These are phyloP conservation scores for Mycogone perniciosa DNA, from an alignment of 2,329 filamentous ascomycete species.

Conservation along the genomic window DNA sequence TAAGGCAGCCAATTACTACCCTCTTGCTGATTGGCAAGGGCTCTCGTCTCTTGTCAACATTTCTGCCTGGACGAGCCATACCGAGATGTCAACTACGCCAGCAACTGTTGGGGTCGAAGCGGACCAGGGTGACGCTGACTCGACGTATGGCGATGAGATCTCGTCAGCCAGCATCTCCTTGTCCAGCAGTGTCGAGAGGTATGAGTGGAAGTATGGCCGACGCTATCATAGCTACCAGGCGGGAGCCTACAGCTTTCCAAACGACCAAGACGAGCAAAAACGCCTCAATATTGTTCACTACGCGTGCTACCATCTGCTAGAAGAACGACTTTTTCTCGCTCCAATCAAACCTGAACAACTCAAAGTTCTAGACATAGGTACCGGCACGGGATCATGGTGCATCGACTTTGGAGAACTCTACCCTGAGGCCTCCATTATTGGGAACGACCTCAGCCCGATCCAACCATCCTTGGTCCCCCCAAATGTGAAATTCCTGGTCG, in stretches of 20 bases:
- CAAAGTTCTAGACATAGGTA: constrained; percentile 40
- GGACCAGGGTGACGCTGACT: too few species aligned
- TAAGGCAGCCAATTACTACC: too few species aligned
- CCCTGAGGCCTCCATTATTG: constrained; percentile 30
- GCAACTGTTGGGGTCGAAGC: too few species aligned
- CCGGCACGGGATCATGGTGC: constrained; percentile 43
- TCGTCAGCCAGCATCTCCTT: constrained; percentile 15
- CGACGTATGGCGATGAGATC: too few species aligned
- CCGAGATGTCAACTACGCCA: too few species aligned
- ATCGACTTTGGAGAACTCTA: constrained; percentile 36
- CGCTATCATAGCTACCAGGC: constrained; percentile 35
- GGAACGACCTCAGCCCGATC: constrained; percentile 37
- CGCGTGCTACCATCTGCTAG: constrained; percentile 25
- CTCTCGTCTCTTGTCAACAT: too few species aligned
- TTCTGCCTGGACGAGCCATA: too few species aligned
- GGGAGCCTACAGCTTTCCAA: constrained; percentile 31
- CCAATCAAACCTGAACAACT: constrained; percentile 32
- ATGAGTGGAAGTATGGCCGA: constrained; percentile 34
- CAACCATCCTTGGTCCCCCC: constrained; percentile 45
- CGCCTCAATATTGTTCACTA: constrained; percentile 35
- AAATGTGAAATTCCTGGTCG: constrained; percentile 53
- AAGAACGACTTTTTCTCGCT: constrained; percentile 30
- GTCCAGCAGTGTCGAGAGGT: constrained; percentile 28
- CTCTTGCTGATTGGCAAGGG: too few species aligned
- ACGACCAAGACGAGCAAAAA: constrained; percentile 33